These are phyloP conservation scores for Discostella stelligera DNA, from an alignment of 352 stramenopile genomes.

Conservation along the genomic window DNA sequence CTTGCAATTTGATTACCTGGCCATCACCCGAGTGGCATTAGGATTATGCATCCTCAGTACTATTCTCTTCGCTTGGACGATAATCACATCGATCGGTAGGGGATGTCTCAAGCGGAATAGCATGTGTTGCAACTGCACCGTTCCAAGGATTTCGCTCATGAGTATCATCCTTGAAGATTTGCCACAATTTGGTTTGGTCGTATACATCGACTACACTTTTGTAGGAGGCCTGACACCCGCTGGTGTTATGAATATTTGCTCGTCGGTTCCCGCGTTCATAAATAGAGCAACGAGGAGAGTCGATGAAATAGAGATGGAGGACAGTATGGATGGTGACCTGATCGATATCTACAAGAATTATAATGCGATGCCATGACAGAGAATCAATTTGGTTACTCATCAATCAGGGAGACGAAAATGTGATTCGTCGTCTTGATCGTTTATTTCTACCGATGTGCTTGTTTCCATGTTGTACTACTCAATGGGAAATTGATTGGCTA, in stretches of 20 bases:
- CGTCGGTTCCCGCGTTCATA: conserved; percentile 31
- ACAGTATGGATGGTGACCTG: conserved; percentile 9
- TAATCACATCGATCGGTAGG: conserved; percentile 23
- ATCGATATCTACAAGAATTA: neutral
- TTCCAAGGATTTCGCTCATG: conserved; percentile 22
- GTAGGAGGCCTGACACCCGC: conserved; percentile 11
- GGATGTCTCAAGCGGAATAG: conserved; percentile 17
- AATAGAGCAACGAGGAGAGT: conserved; percentile 35
- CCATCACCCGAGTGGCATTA: conserved; percentile 24
- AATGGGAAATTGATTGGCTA: neutral
- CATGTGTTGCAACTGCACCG: conserved; percentile 45
- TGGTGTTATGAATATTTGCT: conserved; percentile 47
- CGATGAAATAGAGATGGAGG: conserved; percentile 29
- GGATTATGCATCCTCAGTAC: conserved; percentile 30
- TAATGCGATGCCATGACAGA: neutral
- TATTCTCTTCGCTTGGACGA: conserved; percentile 26
- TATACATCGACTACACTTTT: conserved; percentile 36
- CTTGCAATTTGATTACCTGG: conserved; percentile 11
- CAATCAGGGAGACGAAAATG: neutral
- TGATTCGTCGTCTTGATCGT: neutral
- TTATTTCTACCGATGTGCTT: neutral
- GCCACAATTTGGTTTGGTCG: conserved; percentile 41
- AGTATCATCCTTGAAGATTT: conserved; percentile 41
- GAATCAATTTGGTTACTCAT: neutral
- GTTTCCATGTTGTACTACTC: neutral